Base-by-base conservation (phyloP, 2,329 filamentous ascomycete genomes). In the Neocucurbitaria cava region DNA sequence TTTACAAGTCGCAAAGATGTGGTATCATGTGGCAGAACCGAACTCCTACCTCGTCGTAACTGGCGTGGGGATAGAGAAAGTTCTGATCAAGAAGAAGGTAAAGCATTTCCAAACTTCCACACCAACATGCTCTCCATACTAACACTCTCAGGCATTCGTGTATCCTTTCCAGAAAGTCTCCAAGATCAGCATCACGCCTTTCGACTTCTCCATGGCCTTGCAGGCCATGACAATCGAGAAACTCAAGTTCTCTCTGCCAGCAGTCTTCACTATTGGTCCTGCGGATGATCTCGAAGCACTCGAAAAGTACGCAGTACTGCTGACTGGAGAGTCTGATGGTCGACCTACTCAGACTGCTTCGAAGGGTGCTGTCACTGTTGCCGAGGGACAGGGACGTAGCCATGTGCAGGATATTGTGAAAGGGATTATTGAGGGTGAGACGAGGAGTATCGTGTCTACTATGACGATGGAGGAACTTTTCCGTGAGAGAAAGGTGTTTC, bases 401-500 rank as follows among this genome's bases (percentile, higher is more conserved):
- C 90, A 94, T 76, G 87, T 95, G 15, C 89, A 90, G 69, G 90
- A 90, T 64, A 96, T 96, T 58, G 89, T 96, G 75, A 94, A 92
- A 75, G 91, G 91, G 56, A 92, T 96, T 73, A 95, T 96, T 64
- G 91, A 96, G 74, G 92, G 92, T 58, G 92, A 96, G 75, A 93
- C 90, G 1, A 85, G 92, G 54, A 89, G 91, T 5, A 86, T 96
- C 48, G 90, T 96, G 38, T 91, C 88, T 0, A 88, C 86, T 64
- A 94, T 96, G 90, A 93, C 90, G n/a, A 94, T 95, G 89, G 91
- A 94, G 72, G 91, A 95, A 76, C 90, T 96, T 54, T 93, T 93
- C 75, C 89, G 87, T 56, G 88, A 91, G 76, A 82, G 90, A 30
- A 87, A 90, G 63, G 80, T 89, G 39, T 92, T 92, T 81, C 91